A percentile compares a stretch with the other conserved stretches of the same genome.
These are phyloP conservation scores for Macrolepiota albuminosa DNA, from an alignment of 768 basidiomycete genomes.

Conservation along the genomic window DNA sequence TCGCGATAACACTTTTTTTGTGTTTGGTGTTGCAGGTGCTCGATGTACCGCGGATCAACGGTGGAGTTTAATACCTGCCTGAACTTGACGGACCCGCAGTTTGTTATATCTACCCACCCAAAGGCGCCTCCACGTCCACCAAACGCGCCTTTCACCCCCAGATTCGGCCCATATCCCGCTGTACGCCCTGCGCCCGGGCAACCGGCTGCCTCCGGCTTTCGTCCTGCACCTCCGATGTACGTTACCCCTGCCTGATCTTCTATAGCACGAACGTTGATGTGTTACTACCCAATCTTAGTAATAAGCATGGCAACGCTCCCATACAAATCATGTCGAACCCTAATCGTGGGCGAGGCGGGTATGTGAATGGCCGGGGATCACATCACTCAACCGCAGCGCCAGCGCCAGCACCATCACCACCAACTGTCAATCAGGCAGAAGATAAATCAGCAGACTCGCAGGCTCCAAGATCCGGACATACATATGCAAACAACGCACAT, in stretches of 20 bases:
- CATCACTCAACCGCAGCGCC: conserved; percentile 12
- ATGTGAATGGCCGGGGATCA: conserved; percentile 29
- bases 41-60: conserved; percentile 86
- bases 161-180: conserved; percentile 60
- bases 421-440: conserved; percentile 6
- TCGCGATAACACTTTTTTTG: neutral
- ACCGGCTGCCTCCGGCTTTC: conserved; percentile 56
- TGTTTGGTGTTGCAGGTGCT: conserved; percentile 52
- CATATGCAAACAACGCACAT: conserved; percentile 15
- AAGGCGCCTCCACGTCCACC: conserved; percentile 46
- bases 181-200: conserved; percentile 54
- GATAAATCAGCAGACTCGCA: conserved; percentile 7
- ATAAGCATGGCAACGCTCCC: conserved; percentile 23
- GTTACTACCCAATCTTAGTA: conserved; percentile 10
- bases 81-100: conserved; percentile 85
- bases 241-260: conserved; percentile 21
- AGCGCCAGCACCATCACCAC: neutral
- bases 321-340: conserved; percentile 80
- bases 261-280: neutral
- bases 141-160: conserved; percentile 58
- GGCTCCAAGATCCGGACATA: neutral
- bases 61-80: conserved; percentile 86
- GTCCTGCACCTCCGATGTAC: conserved; percentile 40
- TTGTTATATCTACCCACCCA: conserved; percentile 69
- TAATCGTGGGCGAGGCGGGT: conserved; percentile 42